Percentiles rank a stretch among this genome's conserved stretches.
Evolutionary conservation across 169 alveolate genomes (phyloP).

Genomic region (Babesia microti): DNA sequence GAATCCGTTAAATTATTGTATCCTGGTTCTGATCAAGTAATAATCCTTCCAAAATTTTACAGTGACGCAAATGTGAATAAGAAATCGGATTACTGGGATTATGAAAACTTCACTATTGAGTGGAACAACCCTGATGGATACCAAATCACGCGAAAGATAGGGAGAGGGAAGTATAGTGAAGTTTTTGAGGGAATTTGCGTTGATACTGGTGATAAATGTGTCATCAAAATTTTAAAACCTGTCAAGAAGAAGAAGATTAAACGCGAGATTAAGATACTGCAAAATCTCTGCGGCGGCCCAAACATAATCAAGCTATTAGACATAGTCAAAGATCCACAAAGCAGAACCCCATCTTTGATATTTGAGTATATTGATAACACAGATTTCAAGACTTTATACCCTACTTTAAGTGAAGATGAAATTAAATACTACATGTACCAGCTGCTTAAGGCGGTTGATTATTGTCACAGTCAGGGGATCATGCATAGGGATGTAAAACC

Average conservation of each 20-base stretch:
- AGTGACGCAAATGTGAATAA: slow-evolving; percentile 73
- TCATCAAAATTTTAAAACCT: slow-evolving; percentile 91
- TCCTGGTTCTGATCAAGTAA: slow-evolving; percentile 23
- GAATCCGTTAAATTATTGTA: too few relatives aligned
- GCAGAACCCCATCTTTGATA: slow-evolving; percentile 87
- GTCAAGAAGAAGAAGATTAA: slow-evolving; percentile 91
- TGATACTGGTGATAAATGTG: slow-evolving; percentile 69
- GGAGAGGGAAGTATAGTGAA: slow-evolving; percentile 98
- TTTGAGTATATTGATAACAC: slow-evolving; percentile 77
- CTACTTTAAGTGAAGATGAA: slow-evolving; percentile 85
- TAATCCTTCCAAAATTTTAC: slow-evolving; percentile 51
- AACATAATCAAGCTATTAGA: slow-evolving; percentile 84
- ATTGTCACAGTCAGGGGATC: slow-evolving; percentile 95
- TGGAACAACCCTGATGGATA: slow-evolving; percentile 86
- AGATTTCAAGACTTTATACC: slow-evolving; percentile 85
- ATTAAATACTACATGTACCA: slow-evolving; percentile 89
- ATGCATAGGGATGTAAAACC: slow-evolving; percentile 95
- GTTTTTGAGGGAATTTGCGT: slow-evolving; percentile 87
- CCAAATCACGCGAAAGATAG: slow-evolving; percentile 88
- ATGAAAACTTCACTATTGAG: slow-evolving; percentile 74
- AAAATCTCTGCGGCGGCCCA: slow-evolving; percentile 89
- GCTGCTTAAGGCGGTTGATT: slow-evolving; percentile 89
- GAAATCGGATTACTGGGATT: slow-evolving; percentile 82
- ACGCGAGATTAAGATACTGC: slow-evolving; percentile 91
- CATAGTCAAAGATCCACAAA: slow-evolving; percentile 90